Percentiles rank a stretch among this genome's conserved stretches.
Conservation (phyloP, 2,329 filamentous ascomycete genomes). For the Esteya vermicola region DNA sequence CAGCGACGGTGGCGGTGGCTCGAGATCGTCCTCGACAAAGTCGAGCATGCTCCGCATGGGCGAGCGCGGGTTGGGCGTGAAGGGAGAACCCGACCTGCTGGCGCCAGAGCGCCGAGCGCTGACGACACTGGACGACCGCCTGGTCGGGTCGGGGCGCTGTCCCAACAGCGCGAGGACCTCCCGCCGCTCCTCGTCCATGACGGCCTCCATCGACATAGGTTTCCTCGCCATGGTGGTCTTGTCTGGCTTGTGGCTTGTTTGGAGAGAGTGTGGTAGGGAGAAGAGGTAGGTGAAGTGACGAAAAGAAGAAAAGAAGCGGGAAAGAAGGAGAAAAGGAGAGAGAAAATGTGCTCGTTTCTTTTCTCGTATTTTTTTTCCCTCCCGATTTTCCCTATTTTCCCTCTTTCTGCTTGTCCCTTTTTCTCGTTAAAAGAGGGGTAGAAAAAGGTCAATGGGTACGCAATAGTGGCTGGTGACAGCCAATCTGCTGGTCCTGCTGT, state of each 20-base stretch:
- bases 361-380: no score
- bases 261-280: not conserved
- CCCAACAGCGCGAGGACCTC: conserved; percentile 57
- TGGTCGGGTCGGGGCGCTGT: not conserved
- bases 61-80: conserved; percentile 39
- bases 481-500: no score
- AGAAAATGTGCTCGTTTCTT: no score
- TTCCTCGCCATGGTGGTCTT: conserved; percentile 20
- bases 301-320: not conserved
- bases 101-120: conserved; percentile 9
- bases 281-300: no score
- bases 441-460: no score
- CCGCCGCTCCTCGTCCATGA: conserved; percentile 61
- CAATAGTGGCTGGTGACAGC: no score
- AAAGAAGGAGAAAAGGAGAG: not conserved
- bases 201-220: conserved; percentile 62
- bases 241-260: no score
- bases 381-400: no score
- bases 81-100: conserved; percentile 36
- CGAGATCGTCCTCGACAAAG: conserved; percentile 29
- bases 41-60: conserved; percentile 54
- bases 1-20: conserved; percentile 10
- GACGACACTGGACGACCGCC: conserved; percentile 9
- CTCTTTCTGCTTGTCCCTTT: no score
- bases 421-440: no score